Evolutionary conservation across 345 rosid species (phyloP).

Genomic region (Draba incana): DNA sequence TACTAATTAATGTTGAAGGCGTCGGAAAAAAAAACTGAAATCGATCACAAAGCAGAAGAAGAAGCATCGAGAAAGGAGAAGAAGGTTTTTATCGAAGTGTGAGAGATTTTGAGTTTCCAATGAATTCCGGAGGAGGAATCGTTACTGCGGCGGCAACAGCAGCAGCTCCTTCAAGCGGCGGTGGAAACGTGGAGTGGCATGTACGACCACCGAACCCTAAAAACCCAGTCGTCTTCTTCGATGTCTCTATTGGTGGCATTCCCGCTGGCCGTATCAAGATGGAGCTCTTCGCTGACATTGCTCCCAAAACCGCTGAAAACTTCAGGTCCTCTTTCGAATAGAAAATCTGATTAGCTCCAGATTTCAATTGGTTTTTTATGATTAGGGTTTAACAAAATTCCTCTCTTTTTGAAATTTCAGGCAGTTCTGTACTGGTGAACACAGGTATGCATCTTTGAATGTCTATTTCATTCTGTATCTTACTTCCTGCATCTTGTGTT

Average conservation of each 20-base stretch:
- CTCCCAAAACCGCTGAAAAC: conserved; percentile 91
- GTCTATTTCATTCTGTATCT: background rate
- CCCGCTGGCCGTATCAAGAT: conserved; percentile 94
- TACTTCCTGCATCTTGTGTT: conserved; percentile 9
- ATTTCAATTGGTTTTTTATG: no score
- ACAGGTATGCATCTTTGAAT: conserved; percentile 51
- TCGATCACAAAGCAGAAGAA: background rate
- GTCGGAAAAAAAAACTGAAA: background rate
- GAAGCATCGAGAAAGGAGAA: background rate
- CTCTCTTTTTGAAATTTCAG: conserved; percentile 44
- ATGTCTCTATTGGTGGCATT: conserved; percentile 83
- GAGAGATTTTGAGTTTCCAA: conserved; percentile 21
- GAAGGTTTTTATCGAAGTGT: background rate
- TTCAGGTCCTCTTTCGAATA: conserved; percentile 58
- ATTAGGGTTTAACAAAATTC: background rate
- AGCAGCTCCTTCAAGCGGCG: conserved; percentile 39
- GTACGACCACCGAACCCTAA: conserved; percentile 90
- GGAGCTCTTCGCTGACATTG: conserved; percentile 97
- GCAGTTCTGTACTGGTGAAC: conserved; percentile 97
- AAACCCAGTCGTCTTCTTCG: conserved; percentile 97
- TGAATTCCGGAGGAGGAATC: conserved; percentile 55
- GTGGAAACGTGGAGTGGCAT: conserved; percentile 92
- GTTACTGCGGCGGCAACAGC: conserved; percentile 23
- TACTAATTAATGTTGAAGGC: background rate
- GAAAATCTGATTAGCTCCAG: no score